Evolutionary conservation across 2,329 filamentous ascomycete species (phyloP).

Genomic region (Coniella lustricola): DNA sequence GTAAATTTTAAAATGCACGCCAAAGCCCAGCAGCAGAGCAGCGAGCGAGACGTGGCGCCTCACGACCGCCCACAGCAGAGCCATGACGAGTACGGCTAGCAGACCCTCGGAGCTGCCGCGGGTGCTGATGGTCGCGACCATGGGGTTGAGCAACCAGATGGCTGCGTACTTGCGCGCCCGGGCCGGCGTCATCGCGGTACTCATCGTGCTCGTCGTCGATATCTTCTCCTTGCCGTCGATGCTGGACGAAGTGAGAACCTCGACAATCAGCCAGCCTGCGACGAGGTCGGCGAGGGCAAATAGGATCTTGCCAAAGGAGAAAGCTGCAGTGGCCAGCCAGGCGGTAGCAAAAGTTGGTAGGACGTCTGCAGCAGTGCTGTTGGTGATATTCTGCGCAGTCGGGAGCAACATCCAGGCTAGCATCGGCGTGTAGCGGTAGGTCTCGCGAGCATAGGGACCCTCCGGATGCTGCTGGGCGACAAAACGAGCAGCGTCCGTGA

Average conservation of each 20-base stretch:
- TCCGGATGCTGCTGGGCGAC: conserved; percentile 44
- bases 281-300: conserved; percentile 80
- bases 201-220: conserved; percentile 17
- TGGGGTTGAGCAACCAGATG: conserved; percentile 93
- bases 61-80: conserved; percentile 74
- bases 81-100: conserved; percentile 76
- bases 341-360: too few species aligned
- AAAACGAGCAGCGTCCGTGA: conserved; percentile 88
- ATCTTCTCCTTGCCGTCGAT: too few species aligned
- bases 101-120: conserved; percentile 89
- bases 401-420: conserved; percentile 87
- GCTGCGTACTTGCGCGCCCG: conserved; percentile 69
- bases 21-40: conserved; percentile 69
- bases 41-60: conserved; percentile 56
- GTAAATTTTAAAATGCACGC: conserved; percentile 98
- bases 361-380: not conserved
- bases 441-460: conserved; percentile 83
- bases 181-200: conserved; percentile 39
- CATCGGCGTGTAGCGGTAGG: conserved; percentile 93
- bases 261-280: conserved; percentile 70
- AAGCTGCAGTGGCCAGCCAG: conserved; percentile 39
- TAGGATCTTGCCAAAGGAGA: conserved; percentile 79
- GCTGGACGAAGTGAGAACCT: conserved; percentile 24
- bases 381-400: conserved; percentile 50
- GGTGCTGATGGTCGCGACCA: conserved; percentile 96